Evolutionary conservation across 129 eudicot species (phyloP).

Genomic region (Kitagawia praeruptora): DNA sequence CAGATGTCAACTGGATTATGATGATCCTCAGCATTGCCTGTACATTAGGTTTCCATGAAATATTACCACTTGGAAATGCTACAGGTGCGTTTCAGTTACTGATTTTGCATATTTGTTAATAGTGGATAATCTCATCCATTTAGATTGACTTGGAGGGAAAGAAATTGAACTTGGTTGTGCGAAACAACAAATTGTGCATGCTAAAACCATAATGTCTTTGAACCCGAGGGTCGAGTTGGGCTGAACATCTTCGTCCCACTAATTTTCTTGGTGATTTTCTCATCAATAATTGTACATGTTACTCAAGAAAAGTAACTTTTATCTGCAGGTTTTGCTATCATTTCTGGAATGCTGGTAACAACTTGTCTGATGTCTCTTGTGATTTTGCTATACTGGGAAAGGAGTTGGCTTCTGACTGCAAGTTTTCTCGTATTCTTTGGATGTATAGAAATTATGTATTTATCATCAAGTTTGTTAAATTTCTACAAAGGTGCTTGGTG

Average conservation of each 20-base stretch:
- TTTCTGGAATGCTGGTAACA: slow-evolving; percentile 68
- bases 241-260: neutral
- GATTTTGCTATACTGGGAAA: slow-evolving; percentile 65
- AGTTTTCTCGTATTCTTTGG: slow-evolving; percentile 69
- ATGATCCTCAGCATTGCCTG: slow-evolving; percentile 65
- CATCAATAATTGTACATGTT: neutral
- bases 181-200: neutral
- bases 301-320: neutral
- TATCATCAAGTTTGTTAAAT: slow-evolving; percentile 52
- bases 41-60: slow-evolving; percentile 63
- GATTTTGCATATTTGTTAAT: neutral
- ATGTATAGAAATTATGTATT: slow-evolving; percentile 55
- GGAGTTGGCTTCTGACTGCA: slow-evolving; percentile 41
- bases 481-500: slow-evolving; percentile 76
- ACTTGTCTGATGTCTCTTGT: slow-evolving; percentile 74
- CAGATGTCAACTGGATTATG: slow-evolving; percentile 76
- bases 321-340: slow-evolving; percentile 63
- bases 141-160: neutral
- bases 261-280: neutral
- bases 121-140: neutral
- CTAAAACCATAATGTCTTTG: neutral
- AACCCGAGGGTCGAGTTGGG: neutral
- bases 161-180: neutral
- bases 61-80: slow-evolving; percentile 59
- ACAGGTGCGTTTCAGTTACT: slow-evolving; percentile 30